These are phyloP conservation scores for Rhinocladiella similis DNA, from an alignment of 2,329 filamentous ascomycete genomes.

Conservation along the genomic window DNA sequence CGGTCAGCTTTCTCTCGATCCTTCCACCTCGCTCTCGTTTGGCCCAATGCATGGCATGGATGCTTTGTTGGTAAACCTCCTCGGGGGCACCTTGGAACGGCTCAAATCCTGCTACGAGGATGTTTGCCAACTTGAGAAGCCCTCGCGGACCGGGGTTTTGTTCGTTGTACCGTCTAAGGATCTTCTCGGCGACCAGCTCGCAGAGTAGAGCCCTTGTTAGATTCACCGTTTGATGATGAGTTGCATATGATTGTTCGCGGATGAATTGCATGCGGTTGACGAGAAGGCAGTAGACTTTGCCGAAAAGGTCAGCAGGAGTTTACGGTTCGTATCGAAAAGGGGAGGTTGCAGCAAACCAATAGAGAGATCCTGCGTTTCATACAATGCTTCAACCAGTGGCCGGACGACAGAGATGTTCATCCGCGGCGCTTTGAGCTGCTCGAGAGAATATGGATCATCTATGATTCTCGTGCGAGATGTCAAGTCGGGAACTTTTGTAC, in stretches of 20 bases:
- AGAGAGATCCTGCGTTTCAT: constrained; percentile 75
- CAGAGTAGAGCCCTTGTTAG: constrained; percentile 75
- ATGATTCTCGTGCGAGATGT: constrained; percentile 3
- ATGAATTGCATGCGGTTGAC: constrained; percentile 81
- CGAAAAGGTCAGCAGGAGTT: constrained; percentile 13
- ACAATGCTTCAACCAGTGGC: constrained; percentile 80
- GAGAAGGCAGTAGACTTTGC: constrained; percentile 75
- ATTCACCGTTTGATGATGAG: constrained; percentile 78
- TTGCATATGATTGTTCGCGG: constrained; percentile 71
- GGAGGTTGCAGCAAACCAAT: constrained; percentile 54
- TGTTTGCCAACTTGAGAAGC: constrained; percentile 72
- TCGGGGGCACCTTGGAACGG: constrained; percentile 80
- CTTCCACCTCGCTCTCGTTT: constrained; percentile 43
- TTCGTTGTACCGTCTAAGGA: constrained; percentile 76
- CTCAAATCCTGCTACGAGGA: constrained; percentile 79
- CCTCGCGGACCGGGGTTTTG: constrained; percentile 70
- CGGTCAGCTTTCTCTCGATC: constrained; percentile 65
- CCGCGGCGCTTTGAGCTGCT: constrained; percentile 76
- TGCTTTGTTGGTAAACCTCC: constrained; percentile 62
- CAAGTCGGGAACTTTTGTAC: not conserved
- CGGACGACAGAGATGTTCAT: constrained; percentile 80
- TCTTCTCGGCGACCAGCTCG: constrained; percentile 75
- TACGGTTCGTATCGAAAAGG: too few relatives aligned
- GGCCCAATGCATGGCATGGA: constrained; percentile 46
- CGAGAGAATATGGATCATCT: constrained; percentile 67